Percentiles rank a stretch among this genome's conserved stretches.
These are phyloP conservation scores for Cercospora nicotianae DNA, from an alignment of 2,329 filamentous ascomycete genomes.

Conservation along the genomic window DNA sequence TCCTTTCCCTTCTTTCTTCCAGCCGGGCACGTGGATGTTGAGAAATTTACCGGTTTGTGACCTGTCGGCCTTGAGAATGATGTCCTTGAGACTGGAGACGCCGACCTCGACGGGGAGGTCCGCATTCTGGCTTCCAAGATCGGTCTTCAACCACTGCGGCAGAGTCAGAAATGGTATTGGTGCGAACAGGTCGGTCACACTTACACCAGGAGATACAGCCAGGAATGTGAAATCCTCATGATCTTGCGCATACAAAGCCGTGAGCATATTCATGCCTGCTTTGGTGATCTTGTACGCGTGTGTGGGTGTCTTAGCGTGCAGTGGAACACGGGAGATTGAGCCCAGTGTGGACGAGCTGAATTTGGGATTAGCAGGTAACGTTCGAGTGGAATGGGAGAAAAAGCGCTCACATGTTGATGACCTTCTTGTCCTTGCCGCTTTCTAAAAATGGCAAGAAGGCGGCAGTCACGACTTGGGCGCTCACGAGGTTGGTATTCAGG, in stretches of 20 bases:
- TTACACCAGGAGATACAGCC: constrained; percentile 49
- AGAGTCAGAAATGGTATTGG: background rate
- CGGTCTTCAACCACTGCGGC: constrained; percentile 49
- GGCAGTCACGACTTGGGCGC: constrained; percentile 44
- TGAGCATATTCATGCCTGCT: constrained; percentile 51
- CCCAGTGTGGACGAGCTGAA: constrained; percentile 46
- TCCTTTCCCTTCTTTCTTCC: constrained; percentile 9
- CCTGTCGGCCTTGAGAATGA: constrained; percentile 47
- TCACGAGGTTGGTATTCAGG: constrained; percentile 41
- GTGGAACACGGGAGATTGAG: constrained; percentile 40
- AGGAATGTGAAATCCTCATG: constrained; percentile 48
- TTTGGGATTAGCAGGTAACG: background rate
- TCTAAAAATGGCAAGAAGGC: constrained; percentile 42
- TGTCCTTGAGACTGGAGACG: constrained; percentile 43
- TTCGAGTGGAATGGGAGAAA: no score
- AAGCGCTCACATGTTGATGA: constrained; percentile 44
- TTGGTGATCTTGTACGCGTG: constrained; percentile 51
- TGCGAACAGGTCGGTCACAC: constrained; percentile 18
- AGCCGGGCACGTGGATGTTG: constrained; percentile 40
- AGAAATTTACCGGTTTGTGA: constrained; percentile 52
- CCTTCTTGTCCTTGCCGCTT: constrained; percentile 46
- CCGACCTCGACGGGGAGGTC: constrained; percentile 47
- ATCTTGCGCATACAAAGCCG: constrained; percentile 46
- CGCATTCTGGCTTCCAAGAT: constrained; percentile 44
- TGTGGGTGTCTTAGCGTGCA: constrained; percentile 27